Evolutionary conservation across 2,329 filamentous ascomycete species (phyloP).

Genomic region (Penicillium italicum): DNA sequence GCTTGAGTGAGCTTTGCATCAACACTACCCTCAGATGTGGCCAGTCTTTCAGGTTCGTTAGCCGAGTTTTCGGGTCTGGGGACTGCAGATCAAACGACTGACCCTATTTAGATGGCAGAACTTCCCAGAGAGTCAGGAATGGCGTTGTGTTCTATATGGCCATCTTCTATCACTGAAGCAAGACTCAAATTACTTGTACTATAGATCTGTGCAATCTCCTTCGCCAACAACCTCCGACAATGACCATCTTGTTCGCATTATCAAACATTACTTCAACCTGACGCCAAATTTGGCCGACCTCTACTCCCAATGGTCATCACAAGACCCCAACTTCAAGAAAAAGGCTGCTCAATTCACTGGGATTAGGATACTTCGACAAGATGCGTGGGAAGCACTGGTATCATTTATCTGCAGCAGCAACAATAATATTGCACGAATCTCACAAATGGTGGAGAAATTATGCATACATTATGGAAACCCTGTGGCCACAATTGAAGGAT

Average conservation of each 20-base stretch:
- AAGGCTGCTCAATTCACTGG: constrained; percentile 85
- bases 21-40: constrained; percentile 92
- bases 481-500: constrained; percentile 66
- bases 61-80: not conserved
- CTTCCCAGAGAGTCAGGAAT: constrained; percentile 67
- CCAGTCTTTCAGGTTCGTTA: constrained; percentile 72
- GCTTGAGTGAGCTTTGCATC: constrained; percentile 81
- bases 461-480: constrained; percentile 79
- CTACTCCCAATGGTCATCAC: constrained; percentile 81
- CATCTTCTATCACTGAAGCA: constrained; percentile 82
- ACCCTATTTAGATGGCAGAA: constrained; percentile 71
- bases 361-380: constrained; percentile 87
- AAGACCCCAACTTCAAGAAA: constrained; percentile 83
- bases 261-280: constrained; percentile 85
- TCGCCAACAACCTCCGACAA: constrained; percentile 33
- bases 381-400: constrained; percentile 91
- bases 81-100: not conserved
- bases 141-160: constrained; percentile 84
- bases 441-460: constrained; percentile 92
- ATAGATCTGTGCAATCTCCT: constrained; percentile 51
- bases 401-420: constrained; percentile 98
- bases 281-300: constrained; percentile 68
- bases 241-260: constrained; percentile 68
- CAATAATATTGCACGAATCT: constrained; percentile 94
- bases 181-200: constrained; percentile 73